Conservation (phyloP, 768 basidiomycete genomes). For the Trametes cingulata region DNA sequence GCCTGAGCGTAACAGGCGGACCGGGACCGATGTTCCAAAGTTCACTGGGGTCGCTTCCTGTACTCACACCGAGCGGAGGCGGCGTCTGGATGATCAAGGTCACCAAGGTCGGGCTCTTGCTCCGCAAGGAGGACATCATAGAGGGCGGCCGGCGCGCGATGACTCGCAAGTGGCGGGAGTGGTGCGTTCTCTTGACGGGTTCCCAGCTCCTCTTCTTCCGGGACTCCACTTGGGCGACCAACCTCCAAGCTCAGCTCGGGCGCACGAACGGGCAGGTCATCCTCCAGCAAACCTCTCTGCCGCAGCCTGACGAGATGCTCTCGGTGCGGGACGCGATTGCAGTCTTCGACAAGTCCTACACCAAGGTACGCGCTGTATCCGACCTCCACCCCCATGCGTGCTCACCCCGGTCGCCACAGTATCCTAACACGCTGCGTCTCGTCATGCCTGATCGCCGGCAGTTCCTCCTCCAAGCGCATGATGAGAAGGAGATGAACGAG, state of each 20-base stretch:
- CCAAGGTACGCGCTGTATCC: constrained; percentile 60
- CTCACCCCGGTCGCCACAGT: constrained; percentile 33
- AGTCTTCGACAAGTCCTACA: constrained; percentile 75
- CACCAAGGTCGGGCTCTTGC: constrained; percentile 78
- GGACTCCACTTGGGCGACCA: constrained; percentile 57
- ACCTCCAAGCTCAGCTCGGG: constrained; percentile 46
- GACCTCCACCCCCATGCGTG: neutral
- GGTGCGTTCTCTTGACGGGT: constrained; percentile 82
- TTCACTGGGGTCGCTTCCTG: constrained; percentile 29
- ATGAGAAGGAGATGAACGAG: constrained; percentile 74
- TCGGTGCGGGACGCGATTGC: constrained; percentile 79
- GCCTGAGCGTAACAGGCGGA: constrained; percentile 40
- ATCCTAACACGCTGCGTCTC: constrained; percentile 75
- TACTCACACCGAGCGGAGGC: constrained; percentile 17
- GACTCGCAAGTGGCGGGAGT: constrained; percentile 86
- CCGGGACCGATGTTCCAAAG: constrained; percentile 32
- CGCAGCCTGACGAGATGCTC: constrained; percentile 84
- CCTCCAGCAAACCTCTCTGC: constrained; percentile 43
- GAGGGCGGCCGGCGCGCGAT: constrained; percentile 76
- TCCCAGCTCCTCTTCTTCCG: constrained; percentile 92
- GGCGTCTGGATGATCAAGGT: constrained; percentile 59
- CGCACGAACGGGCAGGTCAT: constrained; percentile 34
- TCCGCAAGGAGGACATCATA: constrained; percentile 75
- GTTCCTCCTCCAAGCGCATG: constrained; percentile 72
- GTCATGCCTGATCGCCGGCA: constrained; percentile 77